Evolutionary conservation across 2,329 filamentous ascomycete genomes (phyloP).

Genomic region (Aspergillus fischeri): DNA sequence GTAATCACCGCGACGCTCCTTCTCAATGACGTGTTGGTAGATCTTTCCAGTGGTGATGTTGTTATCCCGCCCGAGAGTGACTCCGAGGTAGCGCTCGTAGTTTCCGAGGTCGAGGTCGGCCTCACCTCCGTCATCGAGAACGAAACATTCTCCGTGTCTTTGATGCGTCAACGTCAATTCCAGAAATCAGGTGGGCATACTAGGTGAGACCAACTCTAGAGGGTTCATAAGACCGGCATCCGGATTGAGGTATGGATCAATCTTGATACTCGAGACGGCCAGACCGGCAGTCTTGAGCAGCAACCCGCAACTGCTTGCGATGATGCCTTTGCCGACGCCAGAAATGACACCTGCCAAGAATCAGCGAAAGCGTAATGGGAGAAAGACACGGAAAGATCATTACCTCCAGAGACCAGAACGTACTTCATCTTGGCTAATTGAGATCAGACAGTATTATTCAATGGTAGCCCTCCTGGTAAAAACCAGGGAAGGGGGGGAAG

Average conservation of each 20-base stretch:
- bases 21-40: conserved; percentile 81
- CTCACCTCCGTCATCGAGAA: conserved; percentile 77
- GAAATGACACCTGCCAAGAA: conserved; percentile 41
- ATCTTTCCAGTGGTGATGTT: conserved; percentile 99
- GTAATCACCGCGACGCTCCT: conserved; percentile 69
- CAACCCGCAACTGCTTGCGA: conserved; percentile 50
- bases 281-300: conserved; percentile 28
- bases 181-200: background rate
- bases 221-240: conserved; percentile 68
- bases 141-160: conserved; percentile 75
- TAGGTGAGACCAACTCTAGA: conserved; percentile 10
- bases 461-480: conserved; percentile 14
- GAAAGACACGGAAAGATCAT: conserved; percentile 24
- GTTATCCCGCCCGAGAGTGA: conserved; percentile 77
- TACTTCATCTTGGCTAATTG: conserved; percentile 64
- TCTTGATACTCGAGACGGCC: conserved; percentile 30
- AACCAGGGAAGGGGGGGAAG: conserved; percentile 16
- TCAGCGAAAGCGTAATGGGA: conserved; percentile 4
- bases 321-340: conserved; percentile 59
- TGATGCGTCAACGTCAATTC: conserved; percentile 7
- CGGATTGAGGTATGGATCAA: conserved; percentile 69
- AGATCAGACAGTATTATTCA: conserved; percentile 1
- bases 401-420: conserved; percentile 75
- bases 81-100: conserved; percentile 76
- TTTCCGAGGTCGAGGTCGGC: conserved; percentile 72